phyloP scores from a whole-genome alignment of 2,329 filamentous ascomycete species.

The Paecilomyces fulvus region DNA sequence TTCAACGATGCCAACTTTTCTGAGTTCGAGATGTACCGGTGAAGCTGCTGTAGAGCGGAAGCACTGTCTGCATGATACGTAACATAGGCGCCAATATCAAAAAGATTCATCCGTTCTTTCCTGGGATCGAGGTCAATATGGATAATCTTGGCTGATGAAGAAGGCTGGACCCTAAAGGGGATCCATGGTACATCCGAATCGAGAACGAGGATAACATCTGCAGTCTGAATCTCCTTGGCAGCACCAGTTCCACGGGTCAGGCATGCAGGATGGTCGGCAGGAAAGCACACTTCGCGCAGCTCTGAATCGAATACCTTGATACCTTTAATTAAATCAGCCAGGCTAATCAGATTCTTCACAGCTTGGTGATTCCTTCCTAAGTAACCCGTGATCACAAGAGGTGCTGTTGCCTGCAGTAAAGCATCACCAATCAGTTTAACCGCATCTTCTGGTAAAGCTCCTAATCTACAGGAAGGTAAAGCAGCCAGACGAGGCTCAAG shows the following conservation, averaged over 20 bases:
- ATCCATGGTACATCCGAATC: slow-evolving; percentile 93
- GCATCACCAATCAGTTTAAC: slow-evolving; percentile 32
- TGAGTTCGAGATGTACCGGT: slow-evolving; percentile 4
- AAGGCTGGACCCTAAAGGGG: slow-evolving; percentile 56
- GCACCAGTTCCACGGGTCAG: slow-evolving; percentile 64
- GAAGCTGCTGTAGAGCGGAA: slow-evolving; percentile 5
- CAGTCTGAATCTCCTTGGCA: slow-evolving; percentile 61
- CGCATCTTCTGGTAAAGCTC: slow-evolving; percentile 44
- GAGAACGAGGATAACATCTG: slow-evolving; percentile 73
- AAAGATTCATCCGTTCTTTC: slow-evolving; percentile 63
- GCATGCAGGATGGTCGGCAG: slow-evolving; percentile 43
- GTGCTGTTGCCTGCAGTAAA: slow-evolving; percentile 36
- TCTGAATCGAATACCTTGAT: slow-evolving; percentile 42
- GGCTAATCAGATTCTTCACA: slow-evolving; percentile 31
- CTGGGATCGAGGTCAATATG: slow-evolving; percentile 59
- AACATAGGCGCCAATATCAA: slow-evolving; percentile 53
- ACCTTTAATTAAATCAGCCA: slow-evolving; percentile 39
- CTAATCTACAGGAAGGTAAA: slow-evolving; percentile 60
- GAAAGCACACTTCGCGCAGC: slow-evolving; percentile 40
- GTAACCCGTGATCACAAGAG: slow-evolving; percentile 43
- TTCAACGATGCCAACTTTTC: slow-evolving; percentile 4
- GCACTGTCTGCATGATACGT: slow-evolving; percentile 54
- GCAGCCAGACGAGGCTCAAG: slow-evolving; percentile 56
- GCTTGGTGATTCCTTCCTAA: slow-evolving; percentile 37
- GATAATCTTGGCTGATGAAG: slow-evolving; percentile 47